Percentiles rank a stretch among this genome's conserved stretches.
These are phyloP conservation scores for Pelagophyceae sp. DNA, from an alignment of 352 stramenopile genomes.

Conservation along the genomic window DNA sequence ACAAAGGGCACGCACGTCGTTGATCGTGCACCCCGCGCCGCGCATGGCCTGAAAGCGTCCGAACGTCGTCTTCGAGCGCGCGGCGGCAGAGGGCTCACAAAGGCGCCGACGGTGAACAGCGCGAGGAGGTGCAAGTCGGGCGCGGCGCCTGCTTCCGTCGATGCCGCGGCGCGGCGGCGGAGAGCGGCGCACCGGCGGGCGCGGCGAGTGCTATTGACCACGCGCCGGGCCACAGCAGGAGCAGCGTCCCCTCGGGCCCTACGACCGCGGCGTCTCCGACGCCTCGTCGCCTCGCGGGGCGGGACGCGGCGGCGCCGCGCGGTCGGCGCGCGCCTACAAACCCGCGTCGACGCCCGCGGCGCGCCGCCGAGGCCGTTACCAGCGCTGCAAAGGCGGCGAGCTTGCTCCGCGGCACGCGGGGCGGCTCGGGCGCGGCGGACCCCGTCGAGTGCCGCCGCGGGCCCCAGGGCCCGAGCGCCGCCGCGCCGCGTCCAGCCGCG, in stretches of 20 bases:
- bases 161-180: neutral
- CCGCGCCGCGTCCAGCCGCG: too few species aligned
- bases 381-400: neutral
- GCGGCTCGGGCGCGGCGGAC: too few species aligned
- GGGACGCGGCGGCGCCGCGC: neutral
- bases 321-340: neutral
- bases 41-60: conserved; percentile 73
- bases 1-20: too few species aligned
- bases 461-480: too few species aligned
- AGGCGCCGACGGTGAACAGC: conserved; percentile 72
- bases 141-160: conserved; percentile 41
- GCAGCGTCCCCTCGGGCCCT: conserved; percentile 79
- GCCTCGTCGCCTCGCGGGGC: conserved; percentile 6
- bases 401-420: neutral
- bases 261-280: conserved; percentile 46
- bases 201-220: conserved; percentile 91
- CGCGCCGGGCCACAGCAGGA: conserved; percentile 91
- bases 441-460: neutral
- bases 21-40: conserved; percentile 94
- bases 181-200: conserved; percentile 26
- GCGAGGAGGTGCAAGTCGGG: conserved; percentile 67
- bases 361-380: neutral
- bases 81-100: conserved; percentile 48
- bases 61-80: neutral
- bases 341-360: neutral